Evolutionary conservation across 1,139 yeast species (phyloP), one percentile per base, ranked within the genome.

Genomic region (Tardiomyces blankii): DNA sequence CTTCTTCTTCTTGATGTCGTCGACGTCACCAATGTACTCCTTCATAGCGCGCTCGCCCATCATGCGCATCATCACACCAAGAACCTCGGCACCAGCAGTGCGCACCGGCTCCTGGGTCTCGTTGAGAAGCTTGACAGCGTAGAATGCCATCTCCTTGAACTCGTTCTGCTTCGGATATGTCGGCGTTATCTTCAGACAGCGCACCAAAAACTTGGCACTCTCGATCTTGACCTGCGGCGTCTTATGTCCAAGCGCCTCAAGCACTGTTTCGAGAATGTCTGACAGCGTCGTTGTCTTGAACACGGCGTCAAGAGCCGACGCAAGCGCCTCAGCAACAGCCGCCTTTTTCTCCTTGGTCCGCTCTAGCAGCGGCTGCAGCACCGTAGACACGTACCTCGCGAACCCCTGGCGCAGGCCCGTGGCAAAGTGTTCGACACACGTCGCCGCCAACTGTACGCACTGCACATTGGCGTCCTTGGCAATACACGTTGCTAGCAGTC

Each of bases 41-140:
- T 68, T 76, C 54, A 88, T 66, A 44, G 78, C 82, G 45, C 91
- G 69, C 56, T 79, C 84, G 0, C 96, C 96, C 6, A 79, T 73
- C 16, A 88, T 74, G 62, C 85, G 86, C 84, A 86, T 82, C 48
- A 89, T 65, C 0, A 84, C 79, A 5, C 96, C 97, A 42, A 88
- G 74, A 57, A 82, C 72, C 57, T 82, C 88, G 38, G 89, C 82
- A 0, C 91, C 83, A 1, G 82, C 80, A 46, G 81, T 77, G 59
- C 98, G 76, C 1, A 87, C 82, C 1, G 93, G 87, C 48, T 87
- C 95, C 59, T 83, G 87, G 0, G 95, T 81, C 53, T 91, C 98
- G 45, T 77, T 71, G 38, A 88, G 73, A 18, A 86, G 68, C 57
- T 82, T 83, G 8, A 74, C 71, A 2, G 78, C 76, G 1, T 66